Conservation (phyloP, 345 rosid species). For the Angophora floribunda region DNA sequence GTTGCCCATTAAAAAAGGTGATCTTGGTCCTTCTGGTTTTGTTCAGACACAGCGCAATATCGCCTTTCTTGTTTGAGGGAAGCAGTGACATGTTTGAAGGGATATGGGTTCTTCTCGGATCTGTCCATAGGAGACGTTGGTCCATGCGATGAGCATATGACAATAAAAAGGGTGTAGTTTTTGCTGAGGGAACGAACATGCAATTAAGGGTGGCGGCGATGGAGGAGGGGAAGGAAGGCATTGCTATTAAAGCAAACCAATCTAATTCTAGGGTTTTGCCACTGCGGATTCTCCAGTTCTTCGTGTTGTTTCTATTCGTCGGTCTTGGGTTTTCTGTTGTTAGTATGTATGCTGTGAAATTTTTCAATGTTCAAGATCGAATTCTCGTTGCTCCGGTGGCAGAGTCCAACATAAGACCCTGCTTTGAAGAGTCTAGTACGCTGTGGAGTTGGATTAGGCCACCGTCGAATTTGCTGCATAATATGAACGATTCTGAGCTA, state of each 20-base stretch:
- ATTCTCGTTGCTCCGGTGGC: background rate
- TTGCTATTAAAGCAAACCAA: background rate
- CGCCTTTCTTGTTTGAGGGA: background rate
- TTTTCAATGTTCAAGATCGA: constrained; percentile 8
- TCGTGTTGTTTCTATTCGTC: constrained; percentile 13
- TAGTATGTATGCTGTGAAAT: constrained; percentile 15
- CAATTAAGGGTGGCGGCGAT: background rate
- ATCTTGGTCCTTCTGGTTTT: background rate
- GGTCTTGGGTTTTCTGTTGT: constrained; percentile 15
- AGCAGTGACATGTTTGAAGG: background rate
- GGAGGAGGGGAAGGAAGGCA: constrained; percentile 6
- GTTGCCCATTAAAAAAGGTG: background rate
- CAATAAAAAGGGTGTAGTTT: background rate
- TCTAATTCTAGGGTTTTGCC: constrained; percentile 6
- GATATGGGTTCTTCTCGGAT: background rate
- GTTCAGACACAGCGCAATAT: background rate
- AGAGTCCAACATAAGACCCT: background rate
- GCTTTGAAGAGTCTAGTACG: background rate
- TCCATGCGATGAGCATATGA: background rate
- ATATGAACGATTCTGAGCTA: constrained; percentile 28
- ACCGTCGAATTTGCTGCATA: constrained; percentile 6
- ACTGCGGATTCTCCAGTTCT: constrained; percentile 12
- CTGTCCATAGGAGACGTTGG: background rate
- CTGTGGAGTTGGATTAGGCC: constrained; percentile 7
- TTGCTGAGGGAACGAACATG: background rate